Evolutionary conservation across 140 eudicot species (phyloP), one percentile per base, ranked within the genome.

Genomic region (Eryngium alpinum): DNA sequence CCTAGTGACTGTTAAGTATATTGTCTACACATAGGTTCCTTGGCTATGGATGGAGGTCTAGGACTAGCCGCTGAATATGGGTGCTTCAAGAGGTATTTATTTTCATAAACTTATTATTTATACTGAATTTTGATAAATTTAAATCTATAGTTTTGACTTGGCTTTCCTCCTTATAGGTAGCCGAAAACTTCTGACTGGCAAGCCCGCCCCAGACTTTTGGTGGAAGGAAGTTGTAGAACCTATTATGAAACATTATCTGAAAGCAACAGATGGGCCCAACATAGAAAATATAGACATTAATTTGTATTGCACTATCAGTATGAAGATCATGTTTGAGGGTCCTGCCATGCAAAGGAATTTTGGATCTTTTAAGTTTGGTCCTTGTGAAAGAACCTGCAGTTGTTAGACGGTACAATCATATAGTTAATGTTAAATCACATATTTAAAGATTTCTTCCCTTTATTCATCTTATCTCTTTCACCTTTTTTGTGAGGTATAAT

Each of bases 41-140:
- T 93, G 59, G 97, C 44, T 4, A 38, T 1, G 14, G 1, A 12
- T 86, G 90, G 82, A 73, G 78, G 83, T 71, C 85, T 93, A 79
- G 98, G 98, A 38, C 43, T 93, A 59, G 98, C 98, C 31, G 98
- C 98, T 69, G 98, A 93, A 83, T 97, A 91, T 81, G 98, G 98
- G 49, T 91, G 82, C 84, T 91, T 88, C 71, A 65, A 89, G 53
- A 91, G 97, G 98, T 93, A 87, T 82, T 24, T 50, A 19, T 31
- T 29, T 27, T 74, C 18, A 1, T 17, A 22, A 28, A 22, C 28
- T 75, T 49, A 6, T 15, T 49, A 11, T 74, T 43, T n/a, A 46
- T 32, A 1, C 27, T 1, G 22, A 10, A 38, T 38, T 38, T 38
- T 38, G 46, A 7, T 7, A 38, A 38, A 4, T 38, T 38, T 7